A percentile compares a stretch with the other conserved stretches of the same genome.
These are phyloP conservation scores for Phytophthora megakarya DNA, from an alignment of 352 stramenopile species.

Conservation along the genomic window DNA sequence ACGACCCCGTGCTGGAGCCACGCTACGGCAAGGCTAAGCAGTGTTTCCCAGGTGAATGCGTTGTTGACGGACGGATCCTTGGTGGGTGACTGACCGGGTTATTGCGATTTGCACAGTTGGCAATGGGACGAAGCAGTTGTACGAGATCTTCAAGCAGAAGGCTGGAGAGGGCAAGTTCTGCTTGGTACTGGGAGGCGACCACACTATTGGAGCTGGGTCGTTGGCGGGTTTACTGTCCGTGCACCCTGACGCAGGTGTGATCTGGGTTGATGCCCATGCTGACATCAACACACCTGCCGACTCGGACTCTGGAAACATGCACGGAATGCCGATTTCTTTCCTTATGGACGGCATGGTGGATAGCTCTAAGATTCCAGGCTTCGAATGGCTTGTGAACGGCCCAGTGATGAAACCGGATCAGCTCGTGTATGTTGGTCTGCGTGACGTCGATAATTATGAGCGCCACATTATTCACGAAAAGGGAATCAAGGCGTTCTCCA, in stretches of 20 bases:
- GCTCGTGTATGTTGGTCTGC: constrained; percentile 96
- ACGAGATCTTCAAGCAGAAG: constrained; percentile 86
- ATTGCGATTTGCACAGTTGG: constrained; percentile 63
- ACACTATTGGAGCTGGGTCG: constrained; percentile 94
- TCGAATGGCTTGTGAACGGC: constrained; percentile 92
- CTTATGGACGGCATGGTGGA: constrained; percentile 93
- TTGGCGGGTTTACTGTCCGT: constrained; percentile 92
- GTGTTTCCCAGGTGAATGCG: constrained; percentile 60
- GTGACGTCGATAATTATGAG: constrained; percentile 94
- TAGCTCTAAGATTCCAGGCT: constrained; percentile 89
- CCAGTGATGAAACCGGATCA: constrained; percentile 82
- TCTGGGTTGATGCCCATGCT: constrained; percentile 98
- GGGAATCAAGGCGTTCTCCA: constrained; percentile 95
- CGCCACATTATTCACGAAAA: constrained; percentile 90
- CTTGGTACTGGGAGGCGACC: constrained; percentile 95
- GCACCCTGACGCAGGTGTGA: constrained; percentile 93
- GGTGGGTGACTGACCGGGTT: neutral
- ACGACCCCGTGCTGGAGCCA: constrained; percentile 70
- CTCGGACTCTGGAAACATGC: constrained; percentile 95
- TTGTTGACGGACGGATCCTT: neutral
- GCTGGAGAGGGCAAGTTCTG: constrained; percentile 93
- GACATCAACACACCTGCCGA: constrained; percentile 96
- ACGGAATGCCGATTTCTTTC: constrained; percentile 97
- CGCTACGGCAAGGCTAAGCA: constrained; percentile 78
- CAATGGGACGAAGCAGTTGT: constrained; percentile 79